These are phyloP conservation scores for Allantophomopsis cytisporea DNA, from an alignment of 2,329 filamentous ascomycete genomes.

Conservation along the genomic window DNA sequence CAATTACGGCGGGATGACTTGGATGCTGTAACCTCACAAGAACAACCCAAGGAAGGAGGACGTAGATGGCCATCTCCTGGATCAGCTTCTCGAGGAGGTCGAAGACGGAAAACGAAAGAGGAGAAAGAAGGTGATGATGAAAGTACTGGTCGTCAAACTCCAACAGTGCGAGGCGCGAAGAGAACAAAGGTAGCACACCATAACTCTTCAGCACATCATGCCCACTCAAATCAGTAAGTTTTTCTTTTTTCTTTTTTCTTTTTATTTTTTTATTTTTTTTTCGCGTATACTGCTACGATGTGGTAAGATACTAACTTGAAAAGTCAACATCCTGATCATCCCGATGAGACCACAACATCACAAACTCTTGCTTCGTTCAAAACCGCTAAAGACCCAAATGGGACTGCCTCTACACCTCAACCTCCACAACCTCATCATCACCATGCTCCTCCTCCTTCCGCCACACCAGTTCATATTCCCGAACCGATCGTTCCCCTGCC, in stretches of 20 bases:
- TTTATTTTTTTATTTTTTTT: no score
- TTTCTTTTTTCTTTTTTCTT: neutral
- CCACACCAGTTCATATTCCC: slow-evolving; percentile 8
- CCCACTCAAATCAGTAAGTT: slow-evolving; percentile 50
- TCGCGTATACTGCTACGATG: no score
- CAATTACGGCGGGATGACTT: slow-evolving; percentile 37
- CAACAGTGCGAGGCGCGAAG: slow-evolving; percentile 42
- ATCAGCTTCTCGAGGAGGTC: slow-evolving; percentile 29
- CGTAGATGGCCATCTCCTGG: slow-evolving; percentile 21
- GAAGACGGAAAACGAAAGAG: slow-evolving; percentile 60
- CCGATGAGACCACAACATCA: slow-evolving; percentile 31
- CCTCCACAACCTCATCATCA: slow-evolving; percentile 19
- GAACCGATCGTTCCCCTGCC: slow-evolving; percentile 39
- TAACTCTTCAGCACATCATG: slow-evolving; percentile 19
- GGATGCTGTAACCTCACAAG: slow-evolving; percentile 27
- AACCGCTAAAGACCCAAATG: slow-evolving; percentile 2
- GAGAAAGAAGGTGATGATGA: slow-evolving; percentile 64
- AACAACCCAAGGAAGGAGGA: slow-evolving; percentile 21
- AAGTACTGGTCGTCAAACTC: slow-evolving; percentile 46
- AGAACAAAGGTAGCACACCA: slow-evolving; percentile 45
- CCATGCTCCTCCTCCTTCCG: slow-evolving; percentile 13
- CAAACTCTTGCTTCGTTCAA: no score
- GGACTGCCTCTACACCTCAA: slow-evolving; percentile 20
- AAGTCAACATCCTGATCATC: slow-evolving; percentile 37
- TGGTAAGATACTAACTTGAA: slow-evolving; percentile 20